Evolutionary conservation across 208 protist species (phyloP), one percentile per base, ranked within the genome.

Genomic region (Trypanosoma lewisi): DNA sequence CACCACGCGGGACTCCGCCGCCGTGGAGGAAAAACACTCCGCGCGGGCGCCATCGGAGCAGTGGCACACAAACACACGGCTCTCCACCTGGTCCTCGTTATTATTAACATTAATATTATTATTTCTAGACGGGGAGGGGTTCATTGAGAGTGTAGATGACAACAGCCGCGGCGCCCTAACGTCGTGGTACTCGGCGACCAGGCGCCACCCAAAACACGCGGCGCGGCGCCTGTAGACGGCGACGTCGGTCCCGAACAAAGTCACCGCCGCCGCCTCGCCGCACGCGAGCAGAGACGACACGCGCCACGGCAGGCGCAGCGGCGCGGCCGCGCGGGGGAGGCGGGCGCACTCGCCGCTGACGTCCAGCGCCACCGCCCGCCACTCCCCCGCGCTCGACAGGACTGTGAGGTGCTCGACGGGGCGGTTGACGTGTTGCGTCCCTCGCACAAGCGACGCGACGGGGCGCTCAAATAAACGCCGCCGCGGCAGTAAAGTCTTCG

Each of bases 161-260:
- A 94, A 50, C 37, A 91, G 63, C 11, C 83, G 84, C 9, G 82
- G 84, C 2, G 83, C 87, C 19, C 68, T 65, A 16, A 91, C 66
- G 34, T 65, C 70, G 31, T 76, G 65, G 49, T 67, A 79, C 27
- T 74, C 65, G 27, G 67, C 82, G 11, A 85, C 65, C 2, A 59
- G 61, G 14, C 63, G 51, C 87, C 87, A 94, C 28, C 55, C 41
- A 21, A 48, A 48, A 7, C 42, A 27, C 0, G 31, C 66, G 0
- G 52, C 31, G 9, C 50, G 36, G 31, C 77, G 67, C 17, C 56
- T 36, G 53, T 78, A 73, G 11, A 93, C 67, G 11, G 74, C 63
- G 0, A 89, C 76, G n/a, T 67, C 69, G 0, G 80, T 85, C 21
- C 79, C 87, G 25, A 67, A 74, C 63, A 80, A 68, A 36, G 70